Evolutionary conservation across 78 protist species (phyloP).

Genomic region (Planoprotostelium fungivorum): DNA sequence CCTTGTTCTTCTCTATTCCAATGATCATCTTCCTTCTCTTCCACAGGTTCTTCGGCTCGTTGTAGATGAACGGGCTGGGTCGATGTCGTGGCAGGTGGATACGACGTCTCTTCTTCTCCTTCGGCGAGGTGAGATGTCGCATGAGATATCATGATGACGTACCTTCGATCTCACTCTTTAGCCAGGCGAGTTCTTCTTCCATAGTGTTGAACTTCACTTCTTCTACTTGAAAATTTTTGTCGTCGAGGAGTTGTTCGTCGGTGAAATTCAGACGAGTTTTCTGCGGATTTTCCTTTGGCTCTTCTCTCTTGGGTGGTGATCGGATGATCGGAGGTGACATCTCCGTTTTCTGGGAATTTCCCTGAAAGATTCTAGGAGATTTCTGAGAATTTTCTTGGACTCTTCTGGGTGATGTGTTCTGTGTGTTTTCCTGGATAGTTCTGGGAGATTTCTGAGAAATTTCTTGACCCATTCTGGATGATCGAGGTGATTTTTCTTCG

Average conservation of each 20-base stretch:
- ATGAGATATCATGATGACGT: not conserved
- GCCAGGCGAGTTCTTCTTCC: not conserved
- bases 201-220: not conserved
- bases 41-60: too few species aligned
- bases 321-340: not conserved
- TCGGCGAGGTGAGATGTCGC: not conserved
- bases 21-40: too few species aligned
- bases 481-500: too few species aligned
- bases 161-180: not conserved
- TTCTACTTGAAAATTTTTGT: not conserved
- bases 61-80: not conserved
- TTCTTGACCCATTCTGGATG: too few species aligned
- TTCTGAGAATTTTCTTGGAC: not conserved
- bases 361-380: not conserved
- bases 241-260: not conserved
- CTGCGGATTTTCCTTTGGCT: too few species aligned
- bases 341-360: not conserved
- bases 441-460: not conserved
- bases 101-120: not conserved
- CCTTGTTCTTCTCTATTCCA: too few species aligned
- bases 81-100: not conserved
- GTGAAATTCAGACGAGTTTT: too few species aligned
- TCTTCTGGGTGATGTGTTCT: too few species aligned
- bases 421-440: not conserved
- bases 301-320: not conserved